Conservation (phyloP, 2,329 filamentous ascomycete species). For the Chrysoporthe deuterocubensis region DNA sequence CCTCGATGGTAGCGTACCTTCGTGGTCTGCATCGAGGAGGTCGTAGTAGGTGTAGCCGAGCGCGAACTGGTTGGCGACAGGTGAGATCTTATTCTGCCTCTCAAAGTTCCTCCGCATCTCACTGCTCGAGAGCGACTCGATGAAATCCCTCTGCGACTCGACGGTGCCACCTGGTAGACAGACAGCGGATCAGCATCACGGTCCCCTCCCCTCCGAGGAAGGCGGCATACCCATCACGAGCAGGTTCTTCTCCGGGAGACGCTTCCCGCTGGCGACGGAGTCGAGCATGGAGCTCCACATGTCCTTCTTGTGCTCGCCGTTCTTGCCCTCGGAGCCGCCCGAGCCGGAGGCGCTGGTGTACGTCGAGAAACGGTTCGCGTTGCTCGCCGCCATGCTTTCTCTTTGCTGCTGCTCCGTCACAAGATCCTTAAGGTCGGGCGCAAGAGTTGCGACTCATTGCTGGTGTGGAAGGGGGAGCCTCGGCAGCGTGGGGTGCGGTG, state of each 20-base stretch:
- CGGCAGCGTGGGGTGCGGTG: conserved; percentile 23
- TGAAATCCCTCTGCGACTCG: conserved; percentile 82
- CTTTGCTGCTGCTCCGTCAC: conserved; percentile 22
- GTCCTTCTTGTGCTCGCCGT: conserved; percentile 79
- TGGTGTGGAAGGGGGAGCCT: conserved; percentile 11
- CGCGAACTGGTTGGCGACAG: conserved; percentile 89
- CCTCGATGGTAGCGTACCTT: conserved; percentile 66
- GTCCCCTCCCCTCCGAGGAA: not conserved
- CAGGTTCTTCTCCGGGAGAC: conserved; percentile 88
- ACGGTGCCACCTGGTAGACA: conserved; percentile 70
- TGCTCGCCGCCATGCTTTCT: conserved; percentile 43
- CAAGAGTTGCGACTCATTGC: conserved; percentile 26
- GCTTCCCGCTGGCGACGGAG: conserved; percentile 85
- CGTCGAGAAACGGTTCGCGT: conserved; percentile 60
- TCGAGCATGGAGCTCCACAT: conserved; percentile 95
- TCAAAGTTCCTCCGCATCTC: conserved; percentile 59
- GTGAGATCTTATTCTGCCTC: conserved; percentile 65
- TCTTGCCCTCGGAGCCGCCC: conserved; percentile 57
- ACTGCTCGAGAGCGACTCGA: conserved; percentile 65
- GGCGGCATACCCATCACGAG: conserved; percentile 73
- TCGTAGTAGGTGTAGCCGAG: conserved; percentile 95
- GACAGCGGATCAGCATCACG: conserved; percentile 9
- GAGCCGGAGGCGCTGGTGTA: conserved; percentile 57
- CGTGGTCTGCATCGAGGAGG: conserved; percentile 90
- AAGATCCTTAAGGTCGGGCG: conserved; percentile 20